Evolutionary conservation across 1,139 yeast genomes (phyloP), one percentile per base, ranked within the genome.

Genomic region (Kazachstania sp.): DNA sequence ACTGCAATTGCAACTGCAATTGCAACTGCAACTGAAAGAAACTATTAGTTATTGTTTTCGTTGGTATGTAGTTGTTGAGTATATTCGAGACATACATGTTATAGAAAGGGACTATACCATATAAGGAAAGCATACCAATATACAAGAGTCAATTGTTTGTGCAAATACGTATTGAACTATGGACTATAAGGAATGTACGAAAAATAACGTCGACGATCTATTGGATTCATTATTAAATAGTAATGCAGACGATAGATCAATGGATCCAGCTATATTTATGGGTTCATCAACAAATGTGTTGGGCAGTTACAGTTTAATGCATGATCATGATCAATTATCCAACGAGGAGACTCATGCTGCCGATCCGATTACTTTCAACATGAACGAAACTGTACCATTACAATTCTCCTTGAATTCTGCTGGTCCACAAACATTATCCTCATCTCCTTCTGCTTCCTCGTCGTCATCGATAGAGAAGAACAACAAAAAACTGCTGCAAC

Each of bases 341-440:
- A 30, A 29, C 3, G 35, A 39, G 16, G 20, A n/a, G 29, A 16
- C 28, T 28, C 41, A n/a, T 16, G 26, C 28, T 2, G 44, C 35
- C 4, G 37, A 40, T 20, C 40, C 44, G 6, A 45, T 45, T 26
- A 45, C 47, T 3, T 40, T 45, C 18, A 40, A 39, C 19, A 40
- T 45, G 47, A 31, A 30, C 16, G 37, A 35, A 5, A 13, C 34
- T 1, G 15, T 23, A 15, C 47, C 47, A 12, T 18, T 45, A 28
- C 47, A 45, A 18, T 45, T 45, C 37, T 45, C 47, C 4, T 23
- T 45, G 11, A 32, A 40, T 4, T 31, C 47, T 37, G 39, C 42
- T 11, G 31, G 18, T 30, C 18, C 41, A 8, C 41, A 15, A 12
- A 20, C 30, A 13, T 20, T 23, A 28, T 15, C 30, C 3, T 4